Evolutionary conservation across 306 rosid genomes (phyloP).

Genomic region (Prunus mongolica): DNA sequence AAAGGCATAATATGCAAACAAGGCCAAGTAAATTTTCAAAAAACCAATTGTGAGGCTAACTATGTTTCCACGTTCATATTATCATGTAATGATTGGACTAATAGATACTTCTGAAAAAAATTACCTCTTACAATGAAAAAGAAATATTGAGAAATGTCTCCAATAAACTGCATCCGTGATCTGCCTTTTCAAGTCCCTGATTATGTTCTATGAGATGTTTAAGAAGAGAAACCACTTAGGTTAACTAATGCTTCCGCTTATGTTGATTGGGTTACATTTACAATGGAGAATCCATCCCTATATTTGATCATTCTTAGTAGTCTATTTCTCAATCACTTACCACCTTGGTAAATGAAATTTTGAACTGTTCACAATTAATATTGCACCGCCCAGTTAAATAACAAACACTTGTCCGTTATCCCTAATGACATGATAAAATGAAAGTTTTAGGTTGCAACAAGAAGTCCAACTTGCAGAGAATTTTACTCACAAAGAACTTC

Average conservation of each 20-base stretch:
- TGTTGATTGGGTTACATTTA: background rate
- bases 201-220: background rate
- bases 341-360: background rate
- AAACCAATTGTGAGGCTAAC: background rate
- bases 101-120: background rate
- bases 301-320: background rate
- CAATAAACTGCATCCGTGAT: too few relatives aligned
- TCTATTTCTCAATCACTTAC: background rate
- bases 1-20: background rate
- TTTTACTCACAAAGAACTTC: constrained; percentile 87
- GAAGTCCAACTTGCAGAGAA: background rate
- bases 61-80: background rate
- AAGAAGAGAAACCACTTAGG: background rate
- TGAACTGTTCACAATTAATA: background rate
- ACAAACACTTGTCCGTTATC: background rate
- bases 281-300: background rate
- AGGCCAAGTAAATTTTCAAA: background rate
- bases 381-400: constrained; percentile 6
- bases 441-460: background rate
- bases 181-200: background rate
- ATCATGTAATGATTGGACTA: background rate
- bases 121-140: background rate
- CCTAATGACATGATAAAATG: background rate
- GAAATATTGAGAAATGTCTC: too few relatives aligned
- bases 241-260: background rate